Conservation (phyloP, 768 basidiomycete species). For the Leccinum uliginosum region DNA sequence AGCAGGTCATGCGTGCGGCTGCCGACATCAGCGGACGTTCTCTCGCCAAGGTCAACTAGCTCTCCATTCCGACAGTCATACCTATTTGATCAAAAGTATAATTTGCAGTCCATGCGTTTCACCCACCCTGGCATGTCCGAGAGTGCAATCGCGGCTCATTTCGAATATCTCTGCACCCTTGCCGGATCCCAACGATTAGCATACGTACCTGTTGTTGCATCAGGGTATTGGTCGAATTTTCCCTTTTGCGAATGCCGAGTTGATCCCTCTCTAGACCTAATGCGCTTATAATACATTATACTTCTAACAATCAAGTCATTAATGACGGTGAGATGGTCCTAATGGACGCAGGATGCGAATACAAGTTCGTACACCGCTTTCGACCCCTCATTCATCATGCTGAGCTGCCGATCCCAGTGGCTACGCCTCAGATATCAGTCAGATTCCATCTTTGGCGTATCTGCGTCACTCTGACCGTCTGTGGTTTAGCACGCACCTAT, state of each 20-base stretch:
- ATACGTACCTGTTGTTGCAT: conserved; percentile 98
- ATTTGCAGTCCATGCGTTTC: conserved; percentile 76
- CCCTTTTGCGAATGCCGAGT: not conserved
- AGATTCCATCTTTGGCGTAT: conserved; percentile 17
- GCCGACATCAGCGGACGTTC: conserved; percentile 85
- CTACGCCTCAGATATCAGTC: conserved; percentile 94
- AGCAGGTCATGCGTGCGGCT: conserved; percentile 73
- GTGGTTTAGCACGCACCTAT: conserved; percentile 69
- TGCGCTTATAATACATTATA: conserved; percentile 91
- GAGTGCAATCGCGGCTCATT: conserved; percentile 68
- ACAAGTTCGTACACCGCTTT: conserved; percentile 51
- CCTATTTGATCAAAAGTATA: not conserved
- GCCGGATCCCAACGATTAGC: conserved; percentile 81
- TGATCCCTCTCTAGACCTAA: conserved; percentile 54
- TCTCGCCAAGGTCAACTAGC: conserved; percentile 66
- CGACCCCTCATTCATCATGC: not conserved
- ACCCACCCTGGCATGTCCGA: conserved; percentile 54
- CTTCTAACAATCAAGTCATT: conserved; percentile 79
- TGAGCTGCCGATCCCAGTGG: conserved; percentile 45
- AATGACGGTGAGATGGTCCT: conserved; percentile 71
- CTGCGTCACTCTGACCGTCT: conserved; percentile 4
- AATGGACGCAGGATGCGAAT: conserved; percentile 92
- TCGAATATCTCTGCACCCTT: conserved; percentile 82
- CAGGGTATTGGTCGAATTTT: conserved; percentile 52
- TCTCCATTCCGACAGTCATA: not conserved